Conservation (phyloP, 129 eudicot species). For the Saposhnikovia divaricata region DNA sequence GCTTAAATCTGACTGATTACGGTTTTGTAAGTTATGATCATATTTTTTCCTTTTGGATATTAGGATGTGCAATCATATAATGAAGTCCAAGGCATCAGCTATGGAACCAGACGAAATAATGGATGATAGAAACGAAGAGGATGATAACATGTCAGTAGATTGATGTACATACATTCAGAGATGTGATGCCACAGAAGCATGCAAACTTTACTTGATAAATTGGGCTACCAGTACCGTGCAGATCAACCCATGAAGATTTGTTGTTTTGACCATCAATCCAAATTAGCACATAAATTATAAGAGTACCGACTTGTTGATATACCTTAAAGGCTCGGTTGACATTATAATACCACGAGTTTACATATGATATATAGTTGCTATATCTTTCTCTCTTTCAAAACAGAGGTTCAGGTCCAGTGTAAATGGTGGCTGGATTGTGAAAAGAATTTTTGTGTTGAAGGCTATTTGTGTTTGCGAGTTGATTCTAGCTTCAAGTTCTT, state of each 20-base stretch:
- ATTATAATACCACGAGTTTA: not conserved
- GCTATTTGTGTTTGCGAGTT: not conserved
- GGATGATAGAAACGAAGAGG: conserved; percentile 6
- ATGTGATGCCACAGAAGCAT: not conserved
- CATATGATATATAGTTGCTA: not conserved
- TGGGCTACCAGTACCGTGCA: not conserved
- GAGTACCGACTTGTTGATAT: not conserved
- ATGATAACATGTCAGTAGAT: conserved; percentile 11
- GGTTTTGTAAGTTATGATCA: not conserved
- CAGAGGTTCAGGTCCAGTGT: not conserved
- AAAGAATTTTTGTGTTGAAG: not conserved
- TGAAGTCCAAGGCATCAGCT: conserved; percentile 37
- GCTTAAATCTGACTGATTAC: not conserved
- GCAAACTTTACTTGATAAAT: not conserved
- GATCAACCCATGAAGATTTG: not conserved
- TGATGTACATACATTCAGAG: not conserved
- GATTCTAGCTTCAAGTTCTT: not conserved
- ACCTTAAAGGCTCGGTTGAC: not conserved
- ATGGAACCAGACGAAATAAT: conserved; percentile 23
- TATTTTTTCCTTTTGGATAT: not conserved
- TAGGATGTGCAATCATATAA: conserved; percentile 64
- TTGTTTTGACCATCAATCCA: not conserved
- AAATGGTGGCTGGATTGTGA: not conserved
- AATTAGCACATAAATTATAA: not conserved
- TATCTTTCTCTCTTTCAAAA: not conserved